These are phyloP conservation scores for Ophioceras dolichostomum DNA, from an alignment of 2,329 filamentous ascomycete species.

Conservation along the genomic window DNA sequence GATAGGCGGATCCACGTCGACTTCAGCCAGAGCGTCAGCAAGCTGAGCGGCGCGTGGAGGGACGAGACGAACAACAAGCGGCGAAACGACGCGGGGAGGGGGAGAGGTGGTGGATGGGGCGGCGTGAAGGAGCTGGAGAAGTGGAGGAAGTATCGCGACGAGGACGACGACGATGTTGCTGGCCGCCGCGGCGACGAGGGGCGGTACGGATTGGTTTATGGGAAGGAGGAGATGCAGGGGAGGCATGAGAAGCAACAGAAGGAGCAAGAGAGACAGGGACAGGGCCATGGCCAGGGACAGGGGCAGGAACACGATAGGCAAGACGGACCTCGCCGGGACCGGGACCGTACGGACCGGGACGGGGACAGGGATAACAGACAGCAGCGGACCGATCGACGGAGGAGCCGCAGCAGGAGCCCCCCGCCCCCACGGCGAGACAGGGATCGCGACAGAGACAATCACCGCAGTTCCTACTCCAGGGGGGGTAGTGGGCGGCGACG, in stretches of 20 bases:
- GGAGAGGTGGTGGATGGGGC: slow-evolving; percentile 63
- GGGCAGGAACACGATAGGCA: slow-evolving; percentile 1
- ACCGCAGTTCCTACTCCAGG: too few relatives aligned
- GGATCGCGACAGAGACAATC: slow-evolving; percentile 16
- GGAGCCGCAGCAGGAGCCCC: slow-evolving; percentile 29
- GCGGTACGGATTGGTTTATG: slow-evolving; percentile 77
- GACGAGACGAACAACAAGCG: slow-evolving; percentile 76
- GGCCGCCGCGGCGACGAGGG: slow-evolving; percentile 18
- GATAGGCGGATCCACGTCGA: slow-evolving; percentile 97
- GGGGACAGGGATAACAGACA: slow-evolving; percentile 5
- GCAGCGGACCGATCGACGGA: slow-evolving; percentile 18
- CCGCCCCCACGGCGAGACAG: slow-evolving; percentile 12
- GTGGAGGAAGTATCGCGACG: slow-evolving; percentile 76
- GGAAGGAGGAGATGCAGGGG: slow-evolving; percentile 53
- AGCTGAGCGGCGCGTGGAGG: slow-evolving; percentile 82
- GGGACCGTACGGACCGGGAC: background rate
- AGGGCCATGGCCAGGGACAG: slow-evolving; percentile 10
- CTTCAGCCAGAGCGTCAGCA: slow-evolving; percentile 89
- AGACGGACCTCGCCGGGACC: background rate
- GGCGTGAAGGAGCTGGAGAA: slow-evolving; percentile 82
- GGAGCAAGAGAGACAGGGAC: slow-evolving; percentile 6
- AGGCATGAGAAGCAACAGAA: slow-evolving; percentile 29
- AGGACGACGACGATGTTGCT: slow-evolving; percentile 35
- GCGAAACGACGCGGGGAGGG: slow-evolving; percentile 31
- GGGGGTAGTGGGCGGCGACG: slow-evolving; percentile 11